Evolutionary conservation across 805 yeast genomes (phyloP).

Genomic region (Cyberlindnera xishuangbannaensis): DNA sequence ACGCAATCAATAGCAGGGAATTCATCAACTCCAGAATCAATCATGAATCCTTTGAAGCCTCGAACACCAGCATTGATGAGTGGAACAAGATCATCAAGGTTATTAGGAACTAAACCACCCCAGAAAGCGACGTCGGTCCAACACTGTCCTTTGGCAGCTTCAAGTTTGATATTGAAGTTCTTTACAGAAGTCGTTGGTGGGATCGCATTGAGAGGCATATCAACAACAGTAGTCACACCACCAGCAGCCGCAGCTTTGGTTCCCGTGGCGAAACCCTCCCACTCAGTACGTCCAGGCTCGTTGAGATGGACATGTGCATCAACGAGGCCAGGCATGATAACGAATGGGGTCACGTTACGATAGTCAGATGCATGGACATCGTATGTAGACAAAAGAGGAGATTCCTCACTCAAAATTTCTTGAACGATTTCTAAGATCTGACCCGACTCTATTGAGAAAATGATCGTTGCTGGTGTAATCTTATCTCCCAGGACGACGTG

Average conservation of each 20-base stretch:
- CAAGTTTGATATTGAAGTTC: conserved; percentile 67
- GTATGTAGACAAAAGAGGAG: conserved; percentile 36
- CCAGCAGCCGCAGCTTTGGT: conserved; percentile 93
- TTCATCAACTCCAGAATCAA: conserved; percentile 95
- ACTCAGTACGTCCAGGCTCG: conserved; percentile 96
- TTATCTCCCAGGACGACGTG: conserved; percentile 46
- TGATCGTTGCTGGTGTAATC: conserved; percentile 55
- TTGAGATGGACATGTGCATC: conserved; percentile 93
- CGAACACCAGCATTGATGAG: conserved; percentile 81
- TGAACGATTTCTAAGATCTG: conserved; percentile 51
- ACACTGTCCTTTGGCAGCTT: conserved; percentile 74
- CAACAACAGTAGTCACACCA: conserved; percentile 92
- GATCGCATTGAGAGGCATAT: conserved; percentile 93
- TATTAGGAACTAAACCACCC: conserved; percentile 91
- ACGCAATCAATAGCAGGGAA: conserved; percentile 73
- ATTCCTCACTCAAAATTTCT: conserved; percentile 32
- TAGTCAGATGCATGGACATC: conserved; percentile 37
- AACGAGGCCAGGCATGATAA: conserved; percentile 83
- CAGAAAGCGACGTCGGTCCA: conserved; percentile 96
- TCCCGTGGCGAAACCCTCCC: conserved; percentile 98
- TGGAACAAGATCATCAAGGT: conserved; percentile 63
- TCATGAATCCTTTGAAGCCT: conserved; percentile 89
- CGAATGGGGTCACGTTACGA: conserved; percentile 54
- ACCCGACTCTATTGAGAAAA: conserved; percentile 52
- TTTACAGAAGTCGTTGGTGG: conserved; percentile 90